phyloP scores from a whole-genome alignment of 768 basidiomycete species.

The Phaeotremella skinneri region DNA sequence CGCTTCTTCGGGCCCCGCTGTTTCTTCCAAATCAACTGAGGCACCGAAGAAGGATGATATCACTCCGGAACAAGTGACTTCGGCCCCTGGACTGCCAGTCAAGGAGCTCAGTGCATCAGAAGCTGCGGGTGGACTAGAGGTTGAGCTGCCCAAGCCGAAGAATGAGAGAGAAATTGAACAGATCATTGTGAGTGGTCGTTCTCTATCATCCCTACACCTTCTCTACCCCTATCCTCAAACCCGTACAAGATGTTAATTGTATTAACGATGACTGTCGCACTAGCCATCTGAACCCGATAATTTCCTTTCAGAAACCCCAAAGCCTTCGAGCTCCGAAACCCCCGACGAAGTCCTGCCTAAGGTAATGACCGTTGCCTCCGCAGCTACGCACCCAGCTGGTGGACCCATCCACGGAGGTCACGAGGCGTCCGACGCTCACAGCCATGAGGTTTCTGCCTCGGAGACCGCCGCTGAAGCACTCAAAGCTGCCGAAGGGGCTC shows the following conservation, averaged over 20 bases:
- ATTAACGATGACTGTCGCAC: constrained; percentile 11
- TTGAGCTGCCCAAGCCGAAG: constrained; percentile 32
- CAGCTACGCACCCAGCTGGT: constrained; percentile 56
- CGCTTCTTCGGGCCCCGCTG: constrained; percentile 29
- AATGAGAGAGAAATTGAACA: constrained; percentile 36
- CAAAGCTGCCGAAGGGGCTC: constrained; percentile 14
- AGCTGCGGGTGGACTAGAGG: constrained; percentile 18
- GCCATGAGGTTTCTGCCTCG: constrained; percentile 24
- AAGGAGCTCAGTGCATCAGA: constrained; percentile 12
- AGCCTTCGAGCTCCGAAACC: constrained; percentile 41
- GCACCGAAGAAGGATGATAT: constrained; percentile 25
- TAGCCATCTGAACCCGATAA: constrained; percentile 65
- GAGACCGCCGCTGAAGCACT: constrained; percentile 9
- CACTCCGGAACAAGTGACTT: constrained; percentile 29
- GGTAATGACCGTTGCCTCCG: constrained; percentile 58
- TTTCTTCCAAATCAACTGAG: constrained; percentile 26
- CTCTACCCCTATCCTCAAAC: not conserved
- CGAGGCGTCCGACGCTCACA: constrained; percentile 33
- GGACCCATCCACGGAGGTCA: constrained; percentile 57
- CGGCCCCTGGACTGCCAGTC: constrained; percentile 47
- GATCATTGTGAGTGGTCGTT: constrained; percentile 38
- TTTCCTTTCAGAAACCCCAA: constrained; percentile 57
- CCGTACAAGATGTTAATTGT: constrained; percentile 9
- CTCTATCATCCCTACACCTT: not conserved
- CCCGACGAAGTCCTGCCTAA: constrained; percentile 49